phyloP scores from a whole-genome alignment of 352 stramenopile genomes.

The Pythium phragmitis region DNA sequence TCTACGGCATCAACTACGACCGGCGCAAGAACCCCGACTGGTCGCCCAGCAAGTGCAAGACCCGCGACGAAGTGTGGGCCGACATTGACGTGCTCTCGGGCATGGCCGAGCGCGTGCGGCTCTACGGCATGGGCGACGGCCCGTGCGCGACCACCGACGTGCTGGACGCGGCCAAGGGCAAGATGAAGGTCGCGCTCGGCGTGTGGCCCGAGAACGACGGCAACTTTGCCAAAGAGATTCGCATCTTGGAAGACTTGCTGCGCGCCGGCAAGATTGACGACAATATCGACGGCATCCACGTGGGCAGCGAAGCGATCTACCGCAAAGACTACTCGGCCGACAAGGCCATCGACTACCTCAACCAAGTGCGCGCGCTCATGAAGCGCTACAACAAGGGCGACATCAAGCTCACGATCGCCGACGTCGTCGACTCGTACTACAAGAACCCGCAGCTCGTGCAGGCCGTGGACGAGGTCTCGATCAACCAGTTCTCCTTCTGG shows the following conservation, averaged over 20 bases:
- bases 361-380: slow-evolving; percentile 55
- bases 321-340: slow-evolving; percentile 47
- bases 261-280: slow-evolving; percentile 27
- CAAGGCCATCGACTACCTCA: slow-evolving; percentile 58
- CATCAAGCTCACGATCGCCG: slow-evolving; percentile 64
- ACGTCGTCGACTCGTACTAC: slow-evolving; percentile 73
- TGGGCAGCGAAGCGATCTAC: slow-evolving; percentile 74
- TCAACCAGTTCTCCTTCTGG: slow-evolving; percentile 86
- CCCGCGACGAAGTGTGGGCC: slow-evolving; percentile 34
- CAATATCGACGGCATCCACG: slow-evolving; percentile 52
- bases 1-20: slow-evolving; percentile 82
- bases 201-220: slow-evolving; percentile 51
- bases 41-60: slow-evolving; percentile 45
- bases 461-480: slow-evolving; percentile 61
- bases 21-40: slow-evolving; percentile 57
- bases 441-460: slow-evolving; percentile 54
- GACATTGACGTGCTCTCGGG: slow-evolving; percentile 56
- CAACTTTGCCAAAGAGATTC: slow-evolving; percentile 42
- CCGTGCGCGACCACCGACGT: slow-evolving; percentile 41
- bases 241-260: slow-evolving; percentile 32
- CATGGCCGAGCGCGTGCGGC: slow-evolving; percentile 54
- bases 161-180: slow-evolving; percentile 42
- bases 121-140: slow-evolving; percentile 68
- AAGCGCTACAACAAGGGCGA: slow-evolving; percentile 32
- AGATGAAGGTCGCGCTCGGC: slow-evolving; percentile 54